Percentiles rank a stretch among this genome's conserved stretches.
phyloP scores from a whole-genome alignment of 208 protist genomes.

The Chromosphaera perkinsii region DNA sequence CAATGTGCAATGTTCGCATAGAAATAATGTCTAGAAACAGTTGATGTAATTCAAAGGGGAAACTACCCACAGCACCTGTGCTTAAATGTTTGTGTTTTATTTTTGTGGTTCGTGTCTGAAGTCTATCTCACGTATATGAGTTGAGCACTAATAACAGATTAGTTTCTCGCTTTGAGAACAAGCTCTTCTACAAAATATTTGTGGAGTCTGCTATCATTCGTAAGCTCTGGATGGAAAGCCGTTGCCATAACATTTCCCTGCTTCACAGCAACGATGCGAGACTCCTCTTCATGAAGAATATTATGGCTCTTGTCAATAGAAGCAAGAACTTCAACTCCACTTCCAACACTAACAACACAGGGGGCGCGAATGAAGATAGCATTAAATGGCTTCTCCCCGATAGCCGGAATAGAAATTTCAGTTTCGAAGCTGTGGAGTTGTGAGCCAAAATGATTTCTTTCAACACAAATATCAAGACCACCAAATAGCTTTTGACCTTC shows the following conservation, averaged over 20 bases:
- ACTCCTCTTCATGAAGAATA: background rate
- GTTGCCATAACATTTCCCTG: constrained; percentile 15
- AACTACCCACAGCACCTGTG: too few relatives aligned
- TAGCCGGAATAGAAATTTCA: background rate
- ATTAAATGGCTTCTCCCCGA: constrained; percentile 28
- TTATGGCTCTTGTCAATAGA: background rate
- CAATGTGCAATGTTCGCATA: too few relatives aligned
- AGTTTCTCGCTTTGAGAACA: too few relatives aligned
- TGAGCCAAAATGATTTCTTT: constrained; percentile 32
- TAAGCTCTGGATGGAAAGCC: constrained; percentile 32
- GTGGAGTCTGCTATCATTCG: constrained; percentile 5
- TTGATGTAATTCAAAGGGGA: too few relatives aligned
- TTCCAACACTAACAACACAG: background rate
- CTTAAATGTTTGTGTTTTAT: too few relatives aligned
- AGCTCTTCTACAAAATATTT: constrained; percentile 19
- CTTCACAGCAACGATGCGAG: constrained; percentile 6
- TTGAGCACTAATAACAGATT: too few relatives aligned
- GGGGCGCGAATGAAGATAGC: constrained; percentile 36
- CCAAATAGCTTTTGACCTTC: constrained; percentile 28
- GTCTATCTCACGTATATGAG: too few relatives aligned
- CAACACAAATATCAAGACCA: constrained; percentile 19
- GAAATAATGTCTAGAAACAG: too few relatives aligned
- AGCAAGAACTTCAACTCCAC: background rate
- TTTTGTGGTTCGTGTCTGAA: too few relatives aligned
- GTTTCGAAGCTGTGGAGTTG: constrained; percentile 32